These are phyloP conservation scores for Hypoxylon sp. DNA, from an alignment of 2,329 filamentous ascomycete species.

Conservation along the genomic window DNA sequence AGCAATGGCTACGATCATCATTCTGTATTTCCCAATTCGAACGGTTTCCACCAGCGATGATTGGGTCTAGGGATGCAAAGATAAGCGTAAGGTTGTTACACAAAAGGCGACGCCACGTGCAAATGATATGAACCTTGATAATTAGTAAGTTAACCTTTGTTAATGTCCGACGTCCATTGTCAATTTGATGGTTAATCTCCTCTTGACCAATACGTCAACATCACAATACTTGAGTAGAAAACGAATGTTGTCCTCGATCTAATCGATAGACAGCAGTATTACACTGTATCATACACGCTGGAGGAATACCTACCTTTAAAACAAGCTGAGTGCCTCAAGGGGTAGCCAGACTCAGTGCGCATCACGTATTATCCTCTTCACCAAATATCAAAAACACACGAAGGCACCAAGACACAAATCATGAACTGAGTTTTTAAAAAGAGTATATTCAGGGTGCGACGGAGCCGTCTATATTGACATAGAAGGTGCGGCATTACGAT, in stretches of 20 bases:
- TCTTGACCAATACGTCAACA: not conserved
- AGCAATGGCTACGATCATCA: slow-evolving; percentile 18
- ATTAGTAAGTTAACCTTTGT: slow-evolving; percentile 11
- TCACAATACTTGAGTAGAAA: not conserved
- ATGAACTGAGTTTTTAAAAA: slow-evolving; percentile 11
- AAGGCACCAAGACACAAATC: not conserved
- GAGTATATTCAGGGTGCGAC: slow-evolving; percentile 31
- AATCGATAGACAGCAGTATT: not conserved
- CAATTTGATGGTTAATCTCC: not conserved
- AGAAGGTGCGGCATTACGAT: slow-evolving; percentile 7
- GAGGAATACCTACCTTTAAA: not conserved
- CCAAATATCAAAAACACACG: not conserved
- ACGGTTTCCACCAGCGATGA: not conserved
- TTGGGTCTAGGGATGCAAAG: slow-evolving; percentile 18
- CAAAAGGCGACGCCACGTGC: slow-evolving; percentile 21
- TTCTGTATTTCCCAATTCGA: slow-evolving; percentile 18
- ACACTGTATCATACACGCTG: not conserved
- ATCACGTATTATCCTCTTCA: not conserved
- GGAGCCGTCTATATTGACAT: slow-evolving; percentile 29
- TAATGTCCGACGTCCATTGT: slow-evolving; percentile 4
- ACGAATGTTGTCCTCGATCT: not conserved
- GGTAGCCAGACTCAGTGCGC: not conserved
- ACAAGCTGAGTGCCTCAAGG: not conserved
- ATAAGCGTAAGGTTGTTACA: slow-evolving; percentile 32
- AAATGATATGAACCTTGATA: slow-evolving; percentile 1